Evolutionary conservation across 441 rosid species (phyloP).

Genomic region (Erysimum cheiri): DNA sequence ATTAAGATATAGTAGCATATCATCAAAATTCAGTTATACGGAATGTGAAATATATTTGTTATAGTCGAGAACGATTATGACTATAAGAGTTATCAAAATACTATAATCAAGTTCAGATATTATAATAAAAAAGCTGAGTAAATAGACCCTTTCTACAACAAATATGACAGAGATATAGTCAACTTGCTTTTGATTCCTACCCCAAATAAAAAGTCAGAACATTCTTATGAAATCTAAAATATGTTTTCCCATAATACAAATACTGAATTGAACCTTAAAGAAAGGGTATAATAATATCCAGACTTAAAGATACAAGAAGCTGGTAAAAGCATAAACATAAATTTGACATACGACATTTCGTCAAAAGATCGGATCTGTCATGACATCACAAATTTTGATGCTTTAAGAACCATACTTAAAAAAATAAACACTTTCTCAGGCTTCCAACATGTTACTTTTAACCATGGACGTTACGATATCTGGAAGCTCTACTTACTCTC

Average conservation of each 20-base stretch:
- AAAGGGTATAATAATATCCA: too few relatives aligned
- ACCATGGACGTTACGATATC: neutral
- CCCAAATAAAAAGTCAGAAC: neutral
- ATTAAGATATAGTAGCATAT: too few relatives aligned
- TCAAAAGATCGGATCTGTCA: slow-evolving; percentile 9
- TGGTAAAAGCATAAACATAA: slow-evolving; percentile 20
- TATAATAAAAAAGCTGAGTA: neutral
- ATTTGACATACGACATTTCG: slow-evolving; percentile 3
- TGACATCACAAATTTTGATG: neutral
- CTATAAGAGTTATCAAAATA: neutral
- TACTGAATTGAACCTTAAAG: neutral
- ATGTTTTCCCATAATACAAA: neutral
- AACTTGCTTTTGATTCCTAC: neutral
- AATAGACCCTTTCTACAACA: neutral
- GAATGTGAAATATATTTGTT: neutral
- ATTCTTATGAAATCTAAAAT: slow-evolving; percentile 27
- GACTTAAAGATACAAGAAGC: slow-evolving; percentile 15
- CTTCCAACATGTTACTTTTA: neutral
- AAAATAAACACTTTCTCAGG: neutral
- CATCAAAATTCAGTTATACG: too few relatives aligned
- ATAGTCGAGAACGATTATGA: neutral
- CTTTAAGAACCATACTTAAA: slow-evolving; percentile 16
- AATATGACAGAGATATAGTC: neutral
- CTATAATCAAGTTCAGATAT: neutral
- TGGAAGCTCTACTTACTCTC: slow-evolving; percentile 54